Percentiles rank a stretch among this genome's conserved stretches.
Conservation (phyloP, 352 stramenopile species). For the Globisporangium echinulatum region DNA sequence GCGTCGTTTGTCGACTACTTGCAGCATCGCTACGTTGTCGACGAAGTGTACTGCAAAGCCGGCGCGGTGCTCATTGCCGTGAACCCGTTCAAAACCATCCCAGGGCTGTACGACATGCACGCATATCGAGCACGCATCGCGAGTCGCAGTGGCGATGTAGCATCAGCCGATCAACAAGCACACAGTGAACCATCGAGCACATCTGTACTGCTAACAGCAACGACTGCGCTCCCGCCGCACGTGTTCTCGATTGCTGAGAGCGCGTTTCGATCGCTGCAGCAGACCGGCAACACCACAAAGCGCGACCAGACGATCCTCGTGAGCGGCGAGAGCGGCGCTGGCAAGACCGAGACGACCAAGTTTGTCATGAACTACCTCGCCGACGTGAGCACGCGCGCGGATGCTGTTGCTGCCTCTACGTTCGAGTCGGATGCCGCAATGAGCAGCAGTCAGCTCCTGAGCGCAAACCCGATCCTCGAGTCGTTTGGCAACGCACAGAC, state of each 20-base stretch:
- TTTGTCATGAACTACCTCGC: slow-evolving; percentile 75
- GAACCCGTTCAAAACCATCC: slow-evolving; percentile 76
- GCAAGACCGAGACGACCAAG: slow-evolving; percentile 57
- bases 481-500: slow-evolving; percentile 82
- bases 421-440: slow-evolving; percentile 18
- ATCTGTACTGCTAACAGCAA: background rate
- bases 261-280: slow-evolving; percentile 55
- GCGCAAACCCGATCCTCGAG: slow-evolving; percentile 81
- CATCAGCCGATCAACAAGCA: too few species aligned
- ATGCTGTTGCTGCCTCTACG: too few species aligned
- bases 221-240: slow-evolving; percentile 46
- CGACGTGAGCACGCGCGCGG: slow-evolving; percentile 4
- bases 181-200: background rate
- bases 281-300: slow-evolving; percentile 23
- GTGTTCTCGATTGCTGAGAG: slow-evolving; percentile 77
- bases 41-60: slow-evolving; percentile 75
- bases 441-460: slow-evolving; percentile 59
- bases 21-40: slow-evolving; percentile 56
- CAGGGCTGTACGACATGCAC: slow-evolving; percentile 51
- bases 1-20: slow-evolving; percentile 78
- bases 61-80: slow-evolving; percentile 69
- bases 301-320: slow-evolving; percentile 42
- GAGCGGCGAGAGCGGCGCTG: slow-evolving; percentile 37
- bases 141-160: background rate
- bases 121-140: slow-evolving; percentile 30